phyloP scores from a whole-genome alignment of 108 stramenopile genomes.

The Aureococcus anophagefferens region DNA sequence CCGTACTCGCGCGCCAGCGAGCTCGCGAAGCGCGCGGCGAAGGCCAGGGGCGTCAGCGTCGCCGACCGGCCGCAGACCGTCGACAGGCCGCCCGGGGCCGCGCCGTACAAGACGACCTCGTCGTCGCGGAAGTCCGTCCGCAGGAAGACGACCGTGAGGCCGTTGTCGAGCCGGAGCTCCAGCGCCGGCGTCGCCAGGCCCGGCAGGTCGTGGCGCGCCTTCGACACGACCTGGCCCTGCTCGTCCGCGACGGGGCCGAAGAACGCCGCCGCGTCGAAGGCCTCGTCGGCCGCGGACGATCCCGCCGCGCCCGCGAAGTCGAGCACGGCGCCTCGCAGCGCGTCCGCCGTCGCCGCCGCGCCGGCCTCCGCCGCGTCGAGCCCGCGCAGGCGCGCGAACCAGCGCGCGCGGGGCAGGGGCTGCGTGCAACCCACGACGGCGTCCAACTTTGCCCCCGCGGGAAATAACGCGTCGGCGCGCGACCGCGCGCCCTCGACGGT shows the following conservation, averaged over 20 bases:
- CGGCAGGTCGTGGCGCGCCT: neutral
- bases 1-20: too few relatives aligned
- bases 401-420: neutral
- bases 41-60: too few relatives aligned
- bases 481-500: constrained; percentile 1
- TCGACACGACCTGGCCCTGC: neutral
- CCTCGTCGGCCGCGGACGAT: neutral
- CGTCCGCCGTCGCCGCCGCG: neutral
- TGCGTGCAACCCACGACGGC: neutral
- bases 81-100: neutral
- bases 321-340: too few relatives aligned
- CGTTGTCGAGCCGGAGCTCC: neutral
- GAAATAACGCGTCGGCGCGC: constrained; percentile 2
- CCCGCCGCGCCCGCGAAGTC: neutral
- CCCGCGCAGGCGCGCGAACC: neutral
- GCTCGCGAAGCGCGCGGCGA: neutral
- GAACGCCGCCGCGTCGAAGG: neutral
- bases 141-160: neutral
- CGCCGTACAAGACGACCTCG: neutral
- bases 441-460: constrained; percentile 11
- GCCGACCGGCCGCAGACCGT: too few relatives aligned
- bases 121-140: neutral
- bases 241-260: neutral
- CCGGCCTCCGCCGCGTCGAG: neutral
- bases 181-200: neutral